Conservation (phyloP, 2,329 filamentous ascomycete species). For the Microsporum ferrugineum region DNA sequence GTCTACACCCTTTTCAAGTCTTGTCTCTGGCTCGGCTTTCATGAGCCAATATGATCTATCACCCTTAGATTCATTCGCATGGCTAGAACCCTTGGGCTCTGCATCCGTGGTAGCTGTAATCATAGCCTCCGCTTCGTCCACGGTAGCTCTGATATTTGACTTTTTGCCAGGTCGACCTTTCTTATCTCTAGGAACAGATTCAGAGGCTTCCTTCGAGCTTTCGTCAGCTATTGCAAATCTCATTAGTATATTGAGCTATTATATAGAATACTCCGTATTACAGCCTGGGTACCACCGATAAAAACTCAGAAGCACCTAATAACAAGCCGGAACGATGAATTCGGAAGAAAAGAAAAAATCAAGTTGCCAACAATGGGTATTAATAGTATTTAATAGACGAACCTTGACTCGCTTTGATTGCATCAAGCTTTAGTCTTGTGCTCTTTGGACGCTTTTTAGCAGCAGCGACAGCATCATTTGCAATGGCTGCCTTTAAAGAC, state of each 20-base stretch:
- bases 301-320: neutral
- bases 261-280: neutral
- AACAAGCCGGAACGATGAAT: neutral
- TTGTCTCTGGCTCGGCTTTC: conserved; percentile 80
- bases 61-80: neutral
- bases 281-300: no score
- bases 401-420: conserved; percentile 1
- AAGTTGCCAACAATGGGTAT: neutral
- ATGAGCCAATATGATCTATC: conserved; percentile 59
- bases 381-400: neutral
- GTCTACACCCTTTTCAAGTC: conserved; percentile 75
- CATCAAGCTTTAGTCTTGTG: neutral
- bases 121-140: neutral
- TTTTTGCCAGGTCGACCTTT: conserved; percentile 4
- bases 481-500: neutral
- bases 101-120: neutral
- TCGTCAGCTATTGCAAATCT: neutral
- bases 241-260: neutral
- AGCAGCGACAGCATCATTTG: neutral
- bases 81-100: neutral
- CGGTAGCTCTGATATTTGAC: neutral
- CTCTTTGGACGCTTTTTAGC: conserved; percentile 2
- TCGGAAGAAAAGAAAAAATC: neutral
- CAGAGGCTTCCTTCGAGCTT: neutral
- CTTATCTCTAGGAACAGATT: neutral